A percentile compares a stretch with the other conserved stretches of the same genome.
Evolutionary conservation across 2,329 filamentous ascomycete genomes (phyloP).

Genomic region (Cercospora beticola): DNA sequence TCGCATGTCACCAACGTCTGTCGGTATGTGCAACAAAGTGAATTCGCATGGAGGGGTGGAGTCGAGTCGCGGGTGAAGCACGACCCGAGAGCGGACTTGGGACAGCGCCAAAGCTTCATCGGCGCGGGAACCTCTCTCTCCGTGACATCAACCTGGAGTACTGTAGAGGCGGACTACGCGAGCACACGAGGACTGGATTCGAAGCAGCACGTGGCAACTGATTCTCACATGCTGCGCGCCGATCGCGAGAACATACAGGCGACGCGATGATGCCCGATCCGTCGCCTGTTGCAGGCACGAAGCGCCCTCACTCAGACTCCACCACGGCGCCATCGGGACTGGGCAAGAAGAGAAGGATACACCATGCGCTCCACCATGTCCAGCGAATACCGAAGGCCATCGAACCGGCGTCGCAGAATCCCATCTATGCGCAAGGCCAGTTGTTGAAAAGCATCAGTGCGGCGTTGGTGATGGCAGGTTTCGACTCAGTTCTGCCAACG

Average conservation of each 20-base stretch:
- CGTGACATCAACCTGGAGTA: neutral
- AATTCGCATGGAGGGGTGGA: neutral
- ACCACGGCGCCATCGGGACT: conserved; percentile 11
- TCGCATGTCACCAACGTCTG: conserved; percentile 15
- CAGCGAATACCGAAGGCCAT: conserved; percentile 33
- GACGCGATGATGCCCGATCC: conserved; percentile 20
- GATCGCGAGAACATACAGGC: neutral
- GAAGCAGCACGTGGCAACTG: neutral
- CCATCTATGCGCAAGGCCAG: conserved; percentile 54
- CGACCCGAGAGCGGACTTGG: neutral
- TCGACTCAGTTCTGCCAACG: conserved; percentile 54
- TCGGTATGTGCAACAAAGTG: neutral
- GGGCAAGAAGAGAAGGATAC: conserved; percentile 27
- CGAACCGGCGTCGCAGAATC: conserved; percentile 48
- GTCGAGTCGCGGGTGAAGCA: neutral
- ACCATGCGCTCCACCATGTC: conserved; percentile 29
- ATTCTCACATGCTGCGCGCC: neutral
- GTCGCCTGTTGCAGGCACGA: conserved; percentile 17
- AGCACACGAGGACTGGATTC: neutral
- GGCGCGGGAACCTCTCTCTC: neutral
- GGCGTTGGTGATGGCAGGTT: conserved; percentile 54
- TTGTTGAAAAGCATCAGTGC: conserved; percentile 57
- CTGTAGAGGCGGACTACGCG: neutral
- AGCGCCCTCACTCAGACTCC: conserved; percentile 19
- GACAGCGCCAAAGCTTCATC: neutral